phyloP scores from a whole-genome alignment of 2,329 filamentous ascomycete genomes.

The Cordyceps cicadae region DNA sequence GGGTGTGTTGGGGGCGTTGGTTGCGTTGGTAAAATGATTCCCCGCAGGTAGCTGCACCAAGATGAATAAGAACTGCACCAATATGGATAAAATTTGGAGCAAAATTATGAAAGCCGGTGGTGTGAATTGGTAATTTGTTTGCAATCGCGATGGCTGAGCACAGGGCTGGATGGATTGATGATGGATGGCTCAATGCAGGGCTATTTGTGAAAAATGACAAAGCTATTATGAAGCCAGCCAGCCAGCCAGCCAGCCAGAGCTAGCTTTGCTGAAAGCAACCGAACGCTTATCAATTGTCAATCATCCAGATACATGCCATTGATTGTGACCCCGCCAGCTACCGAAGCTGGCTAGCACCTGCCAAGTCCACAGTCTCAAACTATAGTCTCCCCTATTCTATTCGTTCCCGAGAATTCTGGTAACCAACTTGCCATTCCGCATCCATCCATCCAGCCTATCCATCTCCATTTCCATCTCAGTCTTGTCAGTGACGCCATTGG shows the following conservation, averaged over 20 bases:
- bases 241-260: no score
- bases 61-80: not conserved
- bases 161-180: not conserved
- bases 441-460: not conserved
- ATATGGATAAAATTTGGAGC: not conserved
- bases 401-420: no score
- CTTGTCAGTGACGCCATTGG: conserved; percentile 10
- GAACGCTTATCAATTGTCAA: not conserved
- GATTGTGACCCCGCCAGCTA: not conserved
- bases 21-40: no score
- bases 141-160: not conserved
- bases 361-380: no score
- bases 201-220: not conserved
- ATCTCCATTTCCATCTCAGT: not conserved
- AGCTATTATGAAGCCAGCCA: not conserved
- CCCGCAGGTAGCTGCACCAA: not conserved
- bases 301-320: not conserved
- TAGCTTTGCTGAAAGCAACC: no score
- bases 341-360: not conserved
- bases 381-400: no score
- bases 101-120: not conserved
- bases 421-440: not conserved
- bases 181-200: no score
- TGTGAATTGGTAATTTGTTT: not conserved
- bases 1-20: no score